phyloP scores from a whole-genome alignment of 192 early-diverging fungal species.

The Podila minutissima region DNA sequence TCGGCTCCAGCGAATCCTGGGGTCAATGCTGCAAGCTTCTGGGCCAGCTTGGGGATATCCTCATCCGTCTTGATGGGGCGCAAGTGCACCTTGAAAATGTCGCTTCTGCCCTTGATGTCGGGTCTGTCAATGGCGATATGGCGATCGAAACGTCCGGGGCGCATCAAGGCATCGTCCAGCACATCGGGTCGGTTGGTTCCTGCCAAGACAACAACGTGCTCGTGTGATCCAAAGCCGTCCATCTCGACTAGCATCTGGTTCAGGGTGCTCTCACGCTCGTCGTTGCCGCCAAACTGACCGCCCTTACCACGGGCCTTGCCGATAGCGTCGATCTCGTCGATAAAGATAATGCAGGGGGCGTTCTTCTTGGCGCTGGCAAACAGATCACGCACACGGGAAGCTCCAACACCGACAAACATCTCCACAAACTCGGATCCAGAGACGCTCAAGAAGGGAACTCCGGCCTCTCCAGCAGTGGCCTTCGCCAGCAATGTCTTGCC shows the following conservation, averaged over 20 bases:
- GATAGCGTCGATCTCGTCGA: constrained; percentile 98
- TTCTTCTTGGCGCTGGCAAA: constrained; percentile 96
- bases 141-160: constrained; percentile 96
- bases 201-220: too few relatives aligned
- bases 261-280: constrained; percentile 94
- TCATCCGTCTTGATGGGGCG: constrained; percentile 87
- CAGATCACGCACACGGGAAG: constrained; percentile 87
- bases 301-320: constrained; percentile 92
- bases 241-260: too few relatives aligned
- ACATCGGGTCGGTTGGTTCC: too few relatives aligned
- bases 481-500: constrained; percentile 97
- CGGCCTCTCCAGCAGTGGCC: constrained; percentile 97
- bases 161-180: too few relatives aligned
- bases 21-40: constrained; percentile 90
- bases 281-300: constrained; percentile 89
- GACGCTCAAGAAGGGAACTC: constrained; percentile 93
- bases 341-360: constrained; percentile 97
- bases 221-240: too few relatives aligned
- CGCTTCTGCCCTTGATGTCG: constrained; percentile 92
- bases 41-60: constrained; percentile 75
- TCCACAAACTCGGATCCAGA: constrained; percentile 98
- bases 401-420: constrained; percentile 99
- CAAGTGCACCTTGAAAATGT: constrained; percentile 95
- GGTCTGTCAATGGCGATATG: constrained; percentile 95
- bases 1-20: constrained; percentile 97